phyloP scores from a whole-genome alignment of 2,329 filamentous ascomycete genomes.

The Knufia petricola region DNA sequence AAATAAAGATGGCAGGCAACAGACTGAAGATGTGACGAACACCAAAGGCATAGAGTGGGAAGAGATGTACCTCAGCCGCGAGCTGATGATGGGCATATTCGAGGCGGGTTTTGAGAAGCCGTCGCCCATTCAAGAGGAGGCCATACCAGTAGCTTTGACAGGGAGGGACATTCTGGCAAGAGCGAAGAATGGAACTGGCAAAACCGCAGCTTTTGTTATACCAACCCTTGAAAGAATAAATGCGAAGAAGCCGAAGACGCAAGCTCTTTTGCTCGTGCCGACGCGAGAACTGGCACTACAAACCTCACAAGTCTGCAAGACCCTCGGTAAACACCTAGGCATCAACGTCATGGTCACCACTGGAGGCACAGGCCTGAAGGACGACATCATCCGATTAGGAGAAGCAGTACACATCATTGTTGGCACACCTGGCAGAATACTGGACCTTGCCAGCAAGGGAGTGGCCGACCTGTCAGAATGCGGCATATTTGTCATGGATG shows the following conservation, averaged over 20 bases:
- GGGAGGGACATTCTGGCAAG: conserved; percentile 90
- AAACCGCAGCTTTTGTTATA: conserved; percentile 96
- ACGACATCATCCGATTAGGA: conserved; percentile 90
- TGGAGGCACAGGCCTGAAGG: conserved; percentile 85
- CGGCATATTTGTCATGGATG: conserved; percentile 98
- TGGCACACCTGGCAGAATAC: conserved; percentile 89
- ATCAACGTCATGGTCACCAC: conserved; percentile 99
- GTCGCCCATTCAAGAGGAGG: conserved; percentile 98
- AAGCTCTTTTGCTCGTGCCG: conserved; percentile 90
- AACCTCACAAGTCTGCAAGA: conserved; percentile 99
- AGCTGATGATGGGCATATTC: conserved; percentile 97
- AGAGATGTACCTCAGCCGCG: conserved; percentile 88
- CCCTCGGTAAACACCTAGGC: conserved; percentile 88
- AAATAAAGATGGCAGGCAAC: conserved; percentile 39
- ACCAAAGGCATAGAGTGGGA: conserved; percentile 98
- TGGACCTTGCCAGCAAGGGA: conserved; percentile 91
- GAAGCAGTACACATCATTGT: conserved; percentile 96
- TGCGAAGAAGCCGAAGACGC: conserved; percentile 90
- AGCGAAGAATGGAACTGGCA: conserved; percentile 97
- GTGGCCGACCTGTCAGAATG: conserved; percentile 94
- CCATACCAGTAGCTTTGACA: conserved; percentile 90
- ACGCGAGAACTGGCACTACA: conserved; percentile 95
- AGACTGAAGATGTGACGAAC: conserved; percentile 76
- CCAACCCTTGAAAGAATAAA: conserved; percentile 93
- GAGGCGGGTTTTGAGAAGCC: conserved; percentile 98